Base-by-base conservation (phyloP, 768 basidiomycete species). In the Tremella mesenterica region DNA sequence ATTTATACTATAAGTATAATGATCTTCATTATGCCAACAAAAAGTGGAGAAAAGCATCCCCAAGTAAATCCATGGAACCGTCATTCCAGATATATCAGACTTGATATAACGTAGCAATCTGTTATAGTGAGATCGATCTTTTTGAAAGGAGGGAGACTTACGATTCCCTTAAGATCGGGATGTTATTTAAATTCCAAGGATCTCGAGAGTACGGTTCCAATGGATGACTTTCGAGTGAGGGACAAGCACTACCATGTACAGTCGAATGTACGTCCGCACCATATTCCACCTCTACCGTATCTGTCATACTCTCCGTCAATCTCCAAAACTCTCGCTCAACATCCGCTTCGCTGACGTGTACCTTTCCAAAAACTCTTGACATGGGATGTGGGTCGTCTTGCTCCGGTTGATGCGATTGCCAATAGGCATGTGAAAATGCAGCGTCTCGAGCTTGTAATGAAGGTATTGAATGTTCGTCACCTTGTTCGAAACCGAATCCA, bases 1-100 rank as follows among this genome's bases (percentile, higher is more conserved):
- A 73, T 92, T 90, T 69, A 96, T 82, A 72, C 88, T 91, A 72
- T 91, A 95, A 10, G 93, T 96, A 73, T 95, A 93, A 75, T 97
- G 93, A 75, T 97, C 93, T 84, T 95, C 92, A 67, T 99, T 99
- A 75, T 99, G 95, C 95, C 95, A 99, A 71, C 93, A 97, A 74
- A 99, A 99, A 2, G 95, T 93, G 13, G 92, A 93, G 72, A 99
- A 99, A 16, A 90, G 79, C 93, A 97, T 97, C 44, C 95, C 95
- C 57, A 97, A 89, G 72, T 99, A 99, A 31, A 88, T 95, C 92
- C 91, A 96, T 10, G 92, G 92, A 9, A 96, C 89, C 1, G 93
- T 97, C 93, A 99, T 99, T 13, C 95, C 95, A 49, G 92, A 96
- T 51, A 99, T 95, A 72, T 97, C 92, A 3, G 90, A 92, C 75